Percentiles rank a stretch among this genome's conserved stretches.
These are phyloP conservation scores for Apiospora rasikravindrae DNA, from an alignment of 2,329 filamentous ascomycete genomes.

Conservation along the genomic window DNA sequence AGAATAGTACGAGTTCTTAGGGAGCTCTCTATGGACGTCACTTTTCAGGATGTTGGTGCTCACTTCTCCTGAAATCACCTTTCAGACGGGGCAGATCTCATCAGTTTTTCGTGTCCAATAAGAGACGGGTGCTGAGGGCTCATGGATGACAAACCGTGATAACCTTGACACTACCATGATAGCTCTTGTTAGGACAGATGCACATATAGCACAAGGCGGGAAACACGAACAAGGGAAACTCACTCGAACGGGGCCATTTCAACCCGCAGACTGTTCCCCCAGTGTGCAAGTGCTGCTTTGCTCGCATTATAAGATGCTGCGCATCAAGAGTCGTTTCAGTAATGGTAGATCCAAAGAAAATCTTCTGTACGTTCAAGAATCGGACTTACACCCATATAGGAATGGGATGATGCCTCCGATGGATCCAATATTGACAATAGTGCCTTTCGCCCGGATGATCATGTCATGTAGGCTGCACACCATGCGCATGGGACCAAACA, in stretches of 20 bases:
- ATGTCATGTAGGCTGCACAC: slow-evolving; percentile 31
- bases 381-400: neutral
- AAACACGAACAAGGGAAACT: neutral
- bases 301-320: neutral
- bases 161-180: neutral
- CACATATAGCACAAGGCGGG: neutral
- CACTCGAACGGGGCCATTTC: neutral
- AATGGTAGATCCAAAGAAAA: too few relatives aligned
- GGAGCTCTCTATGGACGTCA: neutral
- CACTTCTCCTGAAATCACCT: neutral
- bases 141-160: neutral
- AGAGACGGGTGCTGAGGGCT: too few relatives aligned
- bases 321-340: too few relatives aligned
- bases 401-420: slow-evolving; percentile 32
- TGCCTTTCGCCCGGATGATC: slow-evolving; percentile 29
- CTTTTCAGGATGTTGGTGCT: neutral
- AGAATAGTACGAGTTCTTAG: neutral
- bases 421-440: slow-evolving; percentile 35
- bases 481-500: slow-evolving; percentile 37
- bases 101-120: too few relatives aligned
- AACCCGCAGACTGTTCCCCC: neutral
- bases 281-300: neutral
- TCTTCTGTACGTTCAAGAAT: too few relatives aligned
- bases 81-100: neutral
- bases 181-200: neutral